Evolutionary conservation across 2,329 filamentous ascomycete genomes (phyloP), one percentile per base, ranked within the genome.

Genomic region (Hypoxylon sp.): DNA sequence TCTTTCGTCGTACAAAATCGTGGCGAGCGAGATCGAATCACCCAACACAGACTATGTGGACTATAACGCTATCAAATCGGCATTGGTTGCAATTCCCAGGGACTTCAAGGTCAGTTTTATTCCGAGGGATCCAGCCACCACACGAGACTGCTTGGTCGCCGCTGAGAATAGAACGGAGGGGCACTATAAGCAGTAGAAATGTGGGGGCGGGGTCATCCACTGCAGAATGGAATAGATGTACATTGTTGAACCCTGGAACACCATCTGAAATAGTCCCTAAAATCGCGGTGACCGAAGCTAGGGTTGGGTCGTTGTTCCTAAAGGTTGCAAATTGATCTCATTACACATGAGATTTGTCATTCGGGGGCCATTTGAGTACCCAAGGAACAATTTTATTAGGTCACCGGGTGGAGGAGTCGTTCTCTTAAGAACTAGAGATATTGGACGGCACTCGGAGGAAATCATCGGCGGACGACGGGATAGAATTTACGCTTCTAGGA

Each of bases 41-140:
- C 87, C 87, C 0, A 89, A 88, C 68, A 89, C 86, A 0, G 86
- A 89, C 72, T 89, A 89, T 67, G 83, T 89, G 3, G 86, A 89
- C 4, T 89, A 89, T 71, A 89, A 89, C 69, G 82, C 85, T 71
- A 84, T 88, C 71, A 89, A 89, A 76, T 84, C 82, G 1, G 87
- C 87, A 0, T 71, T 89, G 34, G 87, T 89, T 11, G 87, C 87
- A 0, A 89, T 89, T 55, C 87, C 87, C 0, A 77, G 83, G 48
- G 82, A 87, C 48, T 89, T 89, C 75, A 87, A 86, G 71, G 82
- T 89, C 4, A 85, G 79, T 72, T 75, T 89, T n/a, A 78, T 87
- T 14, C 85, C 86, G 0, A 79, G 87, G 49, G 84, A 87, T 70
- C 72, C 77, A 1, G 75, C 64, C 0, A 65, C 75, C 25, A 80